Conservation (phyloP, 768 basidiomycete species). For the Boletus sp. region DNA sequence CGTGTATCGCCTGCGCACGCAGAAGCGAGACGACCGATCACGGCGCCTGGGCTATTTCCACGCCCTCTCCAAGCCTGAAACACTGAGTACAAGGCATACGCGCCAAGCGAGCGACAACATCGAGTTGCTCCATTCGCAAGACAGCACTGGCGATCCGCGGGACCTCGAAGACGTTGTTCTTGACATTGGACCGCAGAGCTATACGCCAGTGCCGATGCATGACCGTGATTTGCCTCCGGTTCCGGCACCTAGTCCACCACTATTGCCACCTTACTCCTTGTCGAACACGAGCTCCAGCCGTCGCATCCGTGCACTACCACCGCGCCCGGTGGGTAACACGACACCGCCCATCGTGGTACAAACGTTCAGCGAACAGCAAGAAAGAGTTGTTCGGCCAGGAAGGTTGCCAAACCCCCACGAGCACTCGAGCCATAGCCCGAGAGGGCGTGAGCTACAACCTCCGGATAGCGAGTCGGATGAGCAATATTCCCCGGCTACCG, state of each 20-base stretch:
- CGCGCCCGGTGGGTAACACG: slow-evolving; percentile 16
- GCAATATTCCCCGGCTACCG: slow-evolving; percentile 12
- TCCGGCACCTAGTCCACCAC: slow-evolving; percentile 1
- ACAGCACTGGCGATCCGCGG: slow-evolving; percentile 7
- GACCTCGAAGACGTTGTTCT: slow-evolving; percentile 18
- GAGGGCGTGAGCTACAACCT: not conserved
- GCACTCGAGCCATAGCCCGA: not conserved
- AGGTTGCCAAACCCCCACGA: slow-evolving; percentile 6
- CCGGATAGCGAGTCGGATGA: slow-evolving; percentile 18
- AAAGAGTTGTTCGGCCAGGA: not conserved
- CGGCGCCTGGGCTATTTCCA: slow-evolving; percentile 33
- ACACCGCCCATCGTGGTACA: not conserved
- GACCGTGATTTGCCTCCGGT: slow-evolving; percentile 14
- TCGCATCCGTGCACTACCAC: slow-evolving; percentile 30
- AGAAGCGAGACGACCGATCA: slow-evolving; percentile 43
- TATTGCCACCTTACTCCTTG: slow-evolving; percentile 5
- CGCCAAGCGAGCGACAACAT: slow-evolving; percentile 28
- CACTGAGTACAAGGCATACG: slow-evolving; percentile 10
- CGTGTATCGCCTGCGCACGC: slow-evolving; percentile 46
- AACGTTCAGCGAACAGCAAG: not conserved
- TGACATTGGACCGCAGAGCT: slow-evolving; percentile 20
- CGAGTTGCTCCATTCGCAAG: slow-evolving; percentile 23
- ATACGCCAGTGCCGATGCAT: slow-evolving; percentile 14
- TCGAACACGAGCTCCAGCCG: slow-evolving; percentile 14
- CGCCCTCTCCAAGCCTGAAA: slow-evolving; percentile 19